These are phyloP conservation scores for Ogataea nitratoaversa DNA, from an alignment of 805 yeast species.

Conservation along the genomic window DNA sequence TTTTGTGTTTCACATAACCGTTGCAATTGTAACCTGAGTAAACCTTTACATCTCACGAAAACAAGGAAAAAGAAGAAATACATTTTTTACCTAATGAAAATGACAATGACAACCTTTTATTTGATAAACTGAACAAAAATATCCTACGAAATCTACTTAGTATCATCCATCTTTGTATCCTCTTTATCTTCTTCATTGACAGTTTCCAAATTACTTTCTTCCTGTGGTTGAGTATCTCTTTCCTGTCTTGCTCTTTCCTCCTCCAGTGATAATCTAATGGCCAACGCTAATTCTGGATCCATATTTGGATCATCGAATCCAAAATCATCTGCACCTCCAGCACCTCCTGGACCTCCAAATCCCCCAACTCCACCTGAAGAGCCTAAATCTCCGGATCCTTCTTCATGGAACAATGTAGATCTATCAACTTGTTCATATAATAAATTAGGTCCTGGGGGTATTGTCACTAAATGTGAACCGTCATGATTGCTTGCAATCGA, in stretches of 20 bases:
- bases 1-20: too few relatives aligned
- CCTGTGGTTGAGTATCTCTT: constrained; percentile 46
- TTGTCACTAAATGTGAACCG: constrained; percentile 75
- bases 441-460: constrained; percentile 84
- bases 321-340: constrained; percentile 44
- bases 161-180: constrained; percentile 18
- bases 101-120: too few relatives aligned
- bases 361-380: constrained; percentile 37
- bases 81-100: too few relatives aligned
- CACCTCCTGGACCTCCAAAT: constrained; percentile 37
- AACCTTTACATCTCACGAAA: too few relatives aligned
- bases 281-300: constrained; percentile 97
- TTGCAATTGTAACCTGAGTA: too few relatives aligned
- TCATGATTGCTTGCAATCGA: constrained; percentile 70
- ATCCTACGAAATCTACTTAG: constrained; percentile 7
- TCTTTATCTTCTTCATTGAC: constrained; percentile 21
- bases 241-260: constrained; percentile 93
- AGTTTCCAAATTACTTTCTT: constrained; percentile 14
- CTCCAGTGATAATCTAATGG: constrained; percentile 88
- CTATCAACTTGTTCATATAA: constrained; percentile 77
- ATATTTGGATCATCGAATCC: constrained; percentile 80
- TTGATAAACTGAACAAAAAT: too few relatives aligned
- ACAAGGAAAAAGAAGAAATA: too few relatives aligned
- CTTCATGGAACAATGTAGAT: constrained; percentile 69
- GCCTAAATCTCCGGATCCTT: constrained; percentile 47